Conservation (phyloP, 2,329 filamentous ascomycete genomes). For the Colletotrichum sp. region DNA sequence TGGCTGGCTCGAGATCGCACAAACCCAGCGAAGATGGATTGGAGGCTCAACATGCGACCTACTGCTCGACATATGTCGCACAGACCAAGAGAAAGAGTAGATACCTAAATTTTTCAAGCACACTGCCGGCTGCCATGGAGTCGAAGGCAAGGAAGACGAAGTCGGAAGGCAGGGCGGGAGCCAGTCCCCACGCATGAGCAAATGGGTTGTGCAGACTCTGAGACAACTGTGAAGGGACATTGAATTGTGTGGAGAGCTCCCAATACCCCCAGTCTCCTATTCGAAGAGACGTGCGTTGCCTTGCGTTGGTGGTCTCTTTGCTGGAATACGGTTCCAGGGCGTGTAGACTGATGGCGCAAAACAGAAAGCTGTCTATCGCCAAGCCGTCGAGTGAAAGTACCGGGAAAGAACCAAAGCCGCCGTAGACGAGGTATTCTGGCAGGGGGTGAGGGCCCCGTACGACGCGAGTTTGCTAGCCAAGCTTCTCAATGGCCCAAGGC, state of each 20-base stretch:
- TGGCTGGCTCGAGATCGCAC: slow-evolving; percentile 34
- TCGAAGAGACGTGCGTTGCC: slow-evolving; percentile 19
- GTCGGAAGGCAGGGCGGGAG: slow-evolving; percentile 25
- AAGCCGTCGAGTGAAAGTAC: slow-evolving; percentile 21
- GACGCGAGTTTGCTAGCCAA: slow-evolving; percentile 10
- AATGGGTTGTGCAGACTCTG: slow-evolving; percentile 46
- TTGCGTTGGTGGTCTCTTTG: slow-evolving; percentile 2
- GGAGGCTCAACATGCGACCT: slow-evolving; percentile 21
- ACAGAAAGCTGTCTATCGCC: not conserved
- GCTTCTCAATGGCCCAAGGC: slow-evolving; percentile 15
- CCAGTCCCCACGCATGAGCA: slow-evolving; percentile 28
- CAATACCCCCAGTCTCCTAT: slow-evolving; percentile 31
- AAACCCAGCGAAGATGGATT: slow-evolving; percentile 29
- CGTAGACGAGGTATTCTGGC: slow-evolving; percentile 3
- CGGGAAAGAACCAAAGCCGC: not conserved
- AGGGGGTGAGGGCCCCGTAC: slow-evolving; percentile 6
- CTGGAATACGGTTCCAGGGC: slow-evolving; percentile 7
- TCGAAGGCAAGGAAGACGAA: slow-evolving; percentile 25
- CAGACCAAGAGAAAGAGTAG: slow-evolving; percentile 16
- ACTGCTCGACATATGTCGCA: slow-evolving; percentile 16
- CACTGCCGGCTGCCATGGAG: not conserved
- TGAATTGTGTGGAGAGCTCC: slow-evolving; percentile 39
- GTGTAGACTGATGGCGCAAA: slow-evolving; percentile 3
- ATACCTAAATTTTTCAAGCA: slow-evolving; percentile 4
- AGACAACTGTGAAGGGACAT: slow-evolving; percentile 46